Evolutionary conservation across 345 rosid species (phyloP), one percentile per base, ranked within the genome.

Genomic region (Citropsis articulata): DNA sequence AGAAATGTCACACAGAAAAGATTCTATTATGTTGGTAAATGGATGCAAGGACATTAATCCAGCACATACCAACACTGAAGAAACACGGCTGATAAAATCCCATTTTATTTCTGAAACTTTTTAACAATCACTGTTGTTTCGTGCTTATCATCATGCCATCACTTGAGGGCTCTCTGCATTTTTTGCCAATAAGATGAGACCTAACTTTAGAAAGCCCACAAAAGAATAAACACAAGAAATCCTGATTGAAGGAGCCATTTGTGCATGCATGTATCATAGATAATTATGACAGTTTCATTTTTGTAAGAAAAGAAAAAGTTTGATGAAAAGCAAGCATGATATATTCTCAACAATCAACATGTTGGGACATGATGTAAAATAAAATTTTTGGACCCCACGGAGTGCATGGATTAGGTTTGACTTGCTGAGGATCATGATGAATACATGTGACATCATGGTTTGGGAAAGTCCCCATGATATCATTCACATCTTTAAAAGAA

Each of bases 321-420:
- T 3, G 62, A 18, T 66, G 55, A 59, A 61, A 60, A 57, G 77
- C 73, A 61, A 28, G 77, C 76, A 53, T 19, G 22, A 53, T 53
- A 53, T 53, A 53, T 53, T 53, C 57, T 53, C 57, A 53, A 38
- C 22, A 19, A 12, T 45, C 63, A 48, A 30, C 27, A 48, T 65
- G 57, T 50, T 14, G 50, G 74, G 77, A 53, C 72, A 76, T 50
- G 72, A 62, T 27, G 66, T 30, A 56, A 33, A 72, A 31, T 33
- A 21, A 55, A 30, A 55, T 16, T 33, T 7, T 64, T 71, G 85
- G 85, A 64, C 75, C 84, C 84, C 71, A 70, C 2, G 4, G 60
- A 61, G 64, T 81, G 88, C 84, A 83, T 83, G 85, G 85, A 84
- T 81, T 80, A 79, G 85, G 81, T 87, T 86, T 88, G 91, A 86